These are phyloP conservation scores for Margaritispora aquatica DNA, from an alignment of 495 filamentous ascomycete genomes.

Conservation along the genomic window DNA sequence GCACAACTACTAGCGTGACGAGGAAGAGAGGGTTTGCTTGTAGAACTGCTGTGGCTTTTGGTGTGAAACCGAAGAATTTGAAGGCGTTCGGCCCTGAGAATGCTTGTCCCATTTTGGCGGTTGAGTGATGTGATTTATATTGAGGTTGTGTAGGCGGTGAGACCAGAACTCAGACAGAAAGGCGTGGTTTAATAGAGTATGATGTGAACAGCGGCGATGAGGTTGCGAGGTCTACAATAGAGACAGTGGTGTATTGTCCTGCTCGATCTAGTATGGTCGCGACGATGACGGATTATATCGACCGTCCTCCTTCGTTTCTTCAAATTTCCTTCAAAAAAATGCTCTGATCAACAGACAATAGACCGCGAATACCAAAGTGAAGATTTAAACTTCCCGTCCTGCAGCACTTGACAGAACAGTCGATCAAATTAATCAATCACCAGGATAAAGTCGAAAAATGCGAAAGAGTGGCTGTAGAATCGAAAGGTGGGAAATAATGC, in stretches of 20 bases:
- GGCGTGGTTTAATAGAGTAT: too few species aligned
- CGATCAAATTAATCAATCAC: not conserved
- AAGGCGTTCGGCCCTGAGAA: conserved; percentile 26
- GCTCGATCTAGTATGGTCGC: too few species aligned
- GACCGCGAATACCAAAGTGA: not conserved
- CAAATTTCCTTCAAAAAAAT: not conserved
- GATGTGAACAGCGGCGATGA: too few species aligned
- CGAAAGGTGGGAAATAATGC: not conserved
- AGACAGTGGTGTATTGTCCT: not conserved
- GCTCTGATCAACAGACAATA: not conserved
- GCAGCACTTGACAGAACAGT: not conserved
- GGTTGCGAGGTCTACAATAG: not conserved
- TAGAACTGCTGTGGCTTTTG: conserved; percentile 19
- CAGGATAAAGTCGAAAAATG: not conserved
- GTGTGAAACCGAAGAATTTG: conserved; percentile 24
- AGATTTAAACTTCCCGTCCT: not conserved
- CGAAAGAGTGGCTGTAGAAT: not conserved
- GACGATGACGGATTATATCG: not conserved
- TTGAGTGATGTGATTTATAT: conserved; percentile 4
- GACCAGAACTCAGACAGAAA: too few species aligned
- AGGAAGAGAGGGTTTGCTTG: conserved; percentile 18
- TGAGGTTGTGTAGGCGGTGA: too few species aligned
- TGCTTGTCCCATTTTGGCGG: conserved; percentile 22
- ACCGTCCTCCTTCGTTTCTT: not conserved
- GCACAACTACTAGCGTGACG: conserved; percentile 12